Percentiles rank a stretch among this genome's conserved stretches.
These are phyloP conservation scores for Boletus speciosus DNA, from an alignment of 768 basidiomycete genomes.

Conservation along the genomic window DNA sequence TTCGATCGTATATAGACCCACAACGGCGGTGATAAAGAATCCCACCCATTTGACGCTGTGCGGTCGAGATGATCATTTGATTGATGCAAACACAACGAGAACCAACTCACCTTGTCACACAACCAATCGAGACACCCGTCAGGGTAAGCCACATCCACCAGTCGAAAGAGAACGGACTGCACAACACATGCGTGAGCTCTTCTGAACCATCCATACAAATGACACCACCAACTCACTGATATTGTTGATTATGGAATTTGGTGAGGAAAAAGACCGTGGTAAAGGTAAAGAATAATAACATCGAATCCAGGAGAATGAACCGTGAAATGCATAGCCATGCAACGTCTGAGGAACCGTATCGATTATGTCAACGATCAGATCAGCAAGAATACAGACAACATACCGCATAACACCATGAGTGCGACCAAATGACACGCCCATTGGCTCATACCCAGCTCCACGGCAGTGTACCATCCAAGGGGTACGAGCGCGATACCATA, in stretches of 20 bases:
- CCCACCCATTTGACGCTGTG: slow-evolving; percentile 93
- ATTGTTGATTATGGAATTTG: slow-evolving; percentile 97
- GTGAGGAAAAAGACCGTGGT: slow-evolving; percentile 91
- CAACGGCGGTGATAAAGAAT: slow-evolving; percentile 89
- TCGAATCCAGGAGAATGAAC: slow-evolving; percentile 96
- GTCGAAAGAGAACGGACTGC: slow-evolving; percentile 87
- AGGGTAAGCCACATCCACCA: slow-evolving; percentile 97
- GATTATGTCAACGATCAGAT: neutral
- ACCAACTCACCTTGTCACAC: slow-evolving; percentile 73
- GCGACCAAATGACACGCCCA: slow-evolving; percentile 91
- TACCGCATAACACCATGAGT: slow-evolving; percentile 90
- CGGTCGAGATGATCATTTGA: neutral
- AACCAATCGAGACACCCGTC: slow-evolving; percentile 93
- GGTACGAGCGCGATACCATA: slow-evolving; percentile 97
- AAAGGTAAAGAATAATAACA: slow-evolving; percentile 99
- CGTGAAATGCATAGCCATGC: slow-evolving; percentile 96
- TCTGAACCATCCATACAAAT: neutral
- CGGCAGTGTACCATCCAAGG: slow-evolving; percentile 93
- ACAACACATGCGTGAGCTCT: neutral
- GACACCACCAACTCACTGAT: slow-evolving; percentile 55
- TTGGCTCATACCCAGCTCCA: slow-evolving; percentile 87
- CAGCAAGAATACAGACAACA: slow-evolving; percentile 23
- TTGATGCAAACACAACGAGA: neutral
- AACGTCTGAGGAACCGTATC: slow-evolving; percentile 57
- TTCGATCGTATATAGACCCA: slow-evolving; percentile 94